Evolutionary conservation across 2,329 filamentous ascomycete genomes (phyloP).

Genomic region (Parafenestella ontariensis): DNA sequence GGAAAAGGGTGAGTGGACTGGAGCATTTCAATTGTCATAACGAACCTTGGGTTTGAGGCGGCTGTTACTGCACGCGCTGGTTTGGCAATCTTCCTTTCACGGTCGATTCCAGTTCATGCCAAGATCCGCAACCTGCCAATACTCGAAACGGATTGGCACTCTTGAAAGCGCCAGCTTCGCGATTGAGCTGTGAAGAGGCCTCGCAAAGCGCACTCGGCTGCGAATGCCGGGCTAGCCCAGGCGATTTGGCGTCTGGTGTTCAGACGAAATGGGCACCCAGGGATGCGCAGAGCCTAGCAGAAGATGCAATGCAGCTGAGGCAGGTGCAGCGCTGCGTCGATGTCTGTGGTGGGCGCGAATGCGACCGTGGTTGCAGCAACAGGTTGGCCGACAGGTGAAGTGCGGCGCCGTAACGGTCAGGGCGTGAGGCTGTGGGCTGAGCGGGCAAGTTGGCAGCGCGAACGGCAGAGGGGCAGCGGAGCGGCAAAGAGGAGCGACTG

Average conservation of each 20-base stretch:
- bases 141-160: slow-evolving; percentile 12
- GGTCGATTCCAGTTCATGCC: slow-evolving; percentile 19
- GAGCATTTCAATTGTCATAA: slow-evolving; percentile 8
- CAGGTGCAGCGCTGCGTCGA: slow-evolving; percentile 3
- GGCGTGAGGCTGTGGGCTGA: slow-evolving; percentile 27
- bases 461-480: background rate
- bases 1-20: background rate
- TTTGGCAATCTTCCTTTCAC: slow-evolving; percentile 3
- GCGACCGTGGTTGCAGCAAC: slow-evolving; percentile 14
- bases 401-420: slow-evolving; percentile 20
- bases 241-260: slow-evolving; percentile 17
- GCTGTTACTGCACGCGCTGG: slow-evolving; percentile 18
- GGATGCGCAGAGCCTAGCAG: slow-evolving; percentile 8
- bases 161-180: slow-evolving; percentile 24
- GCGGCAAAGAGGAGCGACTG: background rate
- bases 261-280: slow-evolving; percentile 7
- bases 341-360: slow-evolving; percentile 7
- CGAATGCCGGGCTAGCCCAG: slow-evolving; percentile 20
- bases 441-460: background rate
- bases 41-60: slow-evolving; percentile 31
- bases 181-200: slow-evolving; percentile 12
- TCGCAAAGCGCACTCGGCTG: slow-evolving; percentile 15
- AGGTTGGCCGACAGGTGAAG: slow-evolving; percentile 18
- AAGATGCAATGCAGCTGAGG: slow-evolving; percentile 2
- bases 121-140: slow-evolving; percentile 15